Evolutionary conservation across 371 early-diverging fungal species (phyloP).

Genomic region (Batrachochytrium dendrobatidis): DNA sequence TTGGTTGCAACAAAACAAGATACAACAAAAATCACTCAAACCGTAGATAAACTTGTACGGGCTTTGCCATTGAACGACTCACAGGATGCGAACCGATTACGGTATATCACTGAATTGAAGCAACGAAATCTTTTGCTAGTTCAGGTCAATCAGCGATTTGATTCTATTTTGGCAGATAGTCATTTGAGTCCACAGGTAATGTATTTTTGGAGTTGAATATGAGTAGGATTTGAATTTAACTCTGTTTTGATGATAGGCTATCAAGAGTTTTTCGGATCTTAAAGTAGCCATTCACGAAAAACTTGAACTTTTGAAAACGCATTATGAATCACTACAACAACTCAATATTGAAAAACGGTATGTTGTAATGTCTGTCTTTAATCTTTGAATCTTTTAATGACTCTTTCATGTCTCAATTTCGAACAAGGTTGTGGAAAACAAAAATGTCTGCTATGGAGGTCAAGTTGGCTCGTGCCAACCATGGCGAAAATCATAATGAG

Average conservation of each 20-base stretch:
- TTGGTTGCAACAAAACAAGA: not conserved
- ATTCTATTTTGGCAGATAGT: not conserved
- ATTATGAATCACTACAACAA: not conserved
- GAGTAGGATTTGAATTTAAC: not conserved
- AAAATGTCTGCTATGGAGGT: not conserved
- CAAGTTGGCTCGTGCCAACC: not conserved
- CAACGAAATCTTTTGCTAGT: not conserved
- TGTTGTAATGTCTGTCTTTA: not conserved
- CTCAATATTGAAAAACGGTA: not conserved
- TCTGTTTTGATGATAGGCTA: not conserved
- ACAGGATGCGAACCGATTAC: not conserved
- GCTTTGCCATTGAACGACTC: not conserved
- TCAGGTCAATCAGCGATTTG: not conserved
- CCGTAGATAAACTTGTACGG: not conserved
- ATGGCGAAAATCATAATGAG: not conserved
- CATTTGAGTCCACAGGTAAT: not conserved
- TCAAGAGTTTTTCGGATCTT: not conserved
- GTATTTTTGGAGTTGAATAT: not conserved
- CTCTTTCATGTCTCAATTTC: not conserved
- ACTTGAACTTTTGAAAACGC: not conserved
- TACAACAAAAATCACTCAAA: not conserved
- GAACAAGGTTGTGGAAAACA: slow-evolving; percentile 1
- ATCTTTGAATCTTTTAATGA: not conserved
- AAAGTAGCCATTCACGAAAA: not conserved
- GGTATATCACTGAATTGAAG: not conserved